Percentiles rank a stretch among this genome's conserved stretches.
These are phyloP conservation scores for Collybia sordida DNA, from an alignment of 768 basidiomycete genomes.

Conservation along the genomic window DNA sequence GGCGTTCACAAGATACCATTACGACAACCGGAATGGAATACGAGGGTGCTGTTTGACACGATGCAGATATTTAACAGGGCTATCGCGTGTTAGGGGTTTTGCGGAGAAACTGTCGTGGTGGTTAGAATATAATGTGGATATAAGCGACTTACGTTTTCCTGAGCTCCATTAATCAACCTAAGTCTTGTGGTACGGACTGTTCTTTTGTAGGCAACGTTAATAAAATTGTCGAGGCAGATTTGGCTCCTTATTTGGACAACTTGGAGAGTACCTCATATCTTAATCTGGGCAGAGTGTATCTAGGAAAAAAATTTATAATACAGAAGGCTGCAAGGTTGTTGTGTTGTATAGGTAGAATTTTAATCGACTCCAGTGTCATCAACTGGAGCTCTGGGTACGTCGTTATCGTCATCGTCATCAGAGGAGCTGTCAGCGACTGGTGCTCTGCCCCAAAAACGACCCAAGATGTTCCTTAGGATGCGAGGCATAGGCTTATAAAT, in stretches of 20 bases:
- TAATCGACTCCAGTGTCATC: constrained; percentile 34
- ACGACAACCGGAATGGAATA: too few species aligned
- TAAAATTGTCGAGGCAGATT: too few species aligned
- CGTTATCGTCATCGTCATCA: constrained; percentile 36
- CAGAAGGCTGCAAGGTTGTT: background rate
- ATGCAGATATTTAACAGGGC: too few species aligned
- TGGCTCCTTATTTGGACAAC: background rate
- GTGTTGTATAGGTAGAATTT: background rate
- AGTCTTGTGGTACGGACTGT: too few species aligned
- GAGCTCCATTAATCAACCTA: too few species aligned
- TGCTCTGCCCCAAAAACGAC: constrained; percentile 54
- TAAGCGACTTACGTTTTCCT: too few species aligned
- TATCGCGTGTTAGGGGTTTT: too few species aligned
- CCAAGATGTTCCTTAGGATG: constrained; percentile 56
- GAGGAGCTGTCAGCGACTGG: constrained; percentile 33
- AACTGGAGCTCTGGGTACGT: constrained; percentile 2
- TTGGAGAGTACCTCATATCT: background rate
- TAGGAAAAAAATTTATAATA: background rate
- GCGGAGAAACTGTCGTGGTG: too few species aligned
- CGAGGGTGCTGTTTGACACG: too few species aligned
- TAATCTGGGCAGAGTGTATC: background rate
- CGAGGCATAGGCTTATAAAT: constrained; percentile 56
- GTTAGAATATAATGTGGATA: too few species aligned
- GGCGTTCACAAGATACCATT: too few species aligned
- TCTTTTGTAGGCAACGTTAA: too few species aligned